These are phyloP conservation scores for Isatis lusitanica DNA, from an alignment of 441 rosid genomes.

Conservation along the genomic window DNA sequence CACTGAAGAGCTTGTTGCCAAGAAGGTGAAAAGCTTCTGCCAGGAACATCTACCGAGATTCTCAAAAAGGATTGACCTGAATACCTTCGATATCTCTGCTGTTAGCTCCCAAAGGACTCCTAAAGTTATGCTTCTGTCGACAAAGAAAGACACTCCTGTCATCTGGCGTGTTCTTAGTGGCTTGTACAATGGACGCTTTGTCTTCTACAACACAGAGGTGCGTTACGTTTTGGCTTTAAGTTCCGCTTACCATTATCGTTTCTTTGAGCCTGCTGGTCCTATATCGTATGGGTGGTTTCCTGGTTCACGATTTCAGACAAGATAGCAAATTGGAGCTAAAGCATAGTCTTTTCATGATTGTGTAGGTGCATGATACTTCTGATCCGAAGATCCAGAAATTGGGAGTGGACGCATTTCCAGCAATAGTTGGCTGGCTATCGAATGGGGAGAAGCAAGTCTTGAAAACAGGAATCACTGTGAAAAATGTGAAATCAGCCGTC, in stretches of 20 bases:
- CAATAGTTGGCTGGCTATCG: slow-evolving; percentile 83
- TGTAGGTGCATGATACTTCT: slow-evolving; percentile 64
- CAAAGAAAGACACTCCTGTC: slow-evolving; percentile 78
- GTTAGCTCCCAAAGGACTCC: slow-evolving; percentile 44
- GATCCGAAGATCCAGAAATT: slow-evolving; percentile 53
- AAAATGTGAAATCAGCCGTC: slow-evolving; percentile 69
- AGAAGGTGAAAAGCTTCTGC: slow-evolving; percentile 66
- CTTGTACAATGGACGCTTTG: slow-evolving; percentile 59
- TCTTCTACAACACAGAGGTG: slow-evolving; percentile 72
- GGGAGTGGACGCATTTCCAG: slow-evolving; percentile 75
- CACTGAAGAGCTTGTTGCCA: slow-evolving; percentile 56
- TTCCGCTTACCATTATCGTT: neutral
- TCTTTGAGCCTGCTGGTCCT: neutral
- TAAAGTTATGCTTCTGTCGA: slow-evolving; percentile 71
- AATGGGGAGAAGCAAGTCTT: slow-evolving; percentile 77
- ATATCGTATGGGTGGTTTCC: neutral
- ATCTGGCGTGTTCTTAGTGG: slow-evolving; percentile 95
- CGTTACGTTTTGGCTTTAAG: slow-evolving; percentile 17
- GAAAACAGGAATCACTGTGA: slow-evolving; percentile 70
- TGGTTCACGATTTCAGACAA: neutral
- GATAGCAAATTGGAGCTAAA: neutral
- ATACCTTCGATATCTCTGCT: slow-evolving; percentile 40
- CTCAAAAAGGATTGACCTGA: slow-evolving; percentile 58
- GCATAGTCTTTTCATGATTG: slow-evolving; percentile 10
- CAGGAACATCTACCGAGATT: slow-evolving; percentile 76